Evolutionary conservation across 1,139 yeast species (phyloP), one percentile per base, ranked within the genome.

Genomic region (Protomyces lactucae-debilis): DNA sequence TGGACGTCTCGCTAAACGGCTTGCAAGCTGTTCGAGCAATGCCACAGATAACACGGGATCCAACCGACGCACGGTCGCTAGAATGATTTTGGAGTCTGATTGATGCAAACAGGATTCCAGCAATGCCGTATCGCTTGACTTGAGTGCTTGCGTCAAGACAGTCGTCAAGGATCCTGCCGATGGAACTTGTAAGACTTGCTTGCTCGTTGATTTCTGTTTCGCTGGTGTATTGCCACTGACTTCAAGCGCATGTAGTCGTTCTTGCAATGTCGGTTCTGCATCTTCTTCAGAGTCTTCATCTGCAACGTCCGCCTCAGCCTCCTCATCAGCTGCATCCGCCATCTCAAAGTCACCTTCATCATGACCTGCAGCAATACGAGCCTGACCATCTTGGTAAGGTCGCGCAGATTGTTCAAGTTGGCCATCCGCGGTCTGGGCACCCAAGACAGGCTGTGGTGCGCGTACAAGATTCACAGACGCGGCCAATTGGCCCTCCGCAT

Each of bases 21-120:
- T 97, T 1, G 97, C 91, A 46, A 93, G 78, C 71, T 92, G 81
- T 72, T 92, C 96, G 68, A 95, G 78, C 54, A 93, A 79, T 9
- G 82, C 75, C 12, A 90, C 89, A 0, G 96, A 93, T 61, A 88
- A 79, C 1, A 84, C 76, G 0, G 97, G 83, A 71, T 86, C 88
- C 61, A 90, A 78, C 69, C 87, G 80, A 67, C 84, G 78, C 51
- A 90, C 83, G 10, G 97, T 88, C 57, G 83, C 82, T 73, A 85
- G 85, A 68, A 93, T 86, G 54, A 88, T 83, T 16, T 78, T 79
- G 67, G 88, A 88, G 73, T 93, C 96, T 64, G 85, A 82, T 70
- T 85, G 86, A 68, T 83, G 81, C 70, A 95, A 80, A 10, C 95
- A 96, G 0, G 90, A 83, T 74, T 95, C 98, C 67, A 79, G 70